Percentiles rank a stretch among this genome's conserved stretches.
Conservation (phyloP, 768 basidiomycete genomes). For the Trametes gibbosa region DNA sequence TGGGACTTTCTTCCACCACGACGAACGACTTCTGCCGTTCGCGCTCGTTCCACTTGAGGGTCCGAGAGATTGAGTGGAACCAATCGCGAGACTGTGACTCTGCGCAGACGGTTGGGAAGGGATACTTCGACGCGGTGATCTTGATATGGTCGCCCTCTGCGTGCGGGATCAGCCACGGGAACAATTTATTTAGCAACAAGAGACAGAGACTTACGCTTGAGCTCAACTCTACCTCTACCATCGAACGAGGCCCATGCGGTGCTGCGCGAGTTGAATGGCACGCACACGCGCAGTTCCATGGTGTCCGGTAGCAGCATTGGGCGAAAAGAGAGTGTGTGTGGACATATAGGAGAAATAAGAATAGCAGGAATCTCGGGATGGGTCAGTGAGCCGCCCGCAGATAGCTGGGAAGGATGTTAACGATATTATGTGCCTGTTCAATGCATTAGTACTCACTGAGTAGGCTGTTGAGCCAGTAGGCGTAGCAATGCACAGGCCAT, state of each 20-base stretch:
- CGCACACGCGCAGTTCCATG: conserved; percentile 97
- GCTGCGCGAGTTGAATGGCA: conserved; percentile 97
- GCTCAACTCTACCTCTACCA: conserved; percentile 92
- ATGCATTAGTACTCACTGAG: conserved; percentile 67
- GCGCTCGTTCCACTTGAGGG: conserved; percentile 98
- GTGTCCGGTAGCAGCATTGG: conserved; percentile 98
- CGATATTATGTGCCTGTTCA: too few relatives aligned
- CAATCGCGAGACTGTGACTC: conserved; percentile 98
- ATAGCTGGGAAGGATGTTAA: conserved; percentile 51
- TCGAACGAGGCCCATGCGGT: conserved; percentile 99
- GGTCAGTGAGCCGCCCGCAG: conserved; percentile 95
- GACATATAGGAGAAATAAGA: conserved; percentile 96
- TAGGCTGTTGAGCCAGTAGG: conserved; percentile 99
- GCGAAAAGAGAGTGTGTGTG: conserved; percentile 96
- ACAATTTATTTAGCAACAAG: not conserved
- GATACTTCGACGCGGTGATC: conserved; percentile 94
- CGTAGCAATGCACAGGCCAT: conserved; percentile 91
- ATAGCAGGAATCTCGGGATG: conserved; percentile 98
- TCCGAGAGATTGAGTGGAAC: conserved; percentile 96
- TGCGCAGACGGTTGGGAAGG: conserved; percentile 97
- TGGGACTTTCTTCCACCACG: conserved; percentile 86
- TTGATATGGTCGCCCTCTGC: conserved; percentile 99
- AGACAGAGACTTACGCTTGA: conserved; percentile 69
- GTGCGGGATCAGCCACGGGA: conserved; percentile 8
- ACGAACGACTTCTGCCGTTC: conserved; percentile 99